Evolutionary conservation across 2,329 filamentous ascomycete genomes (phyloP).

Genomic region (Septoria petroselini): DNA sequence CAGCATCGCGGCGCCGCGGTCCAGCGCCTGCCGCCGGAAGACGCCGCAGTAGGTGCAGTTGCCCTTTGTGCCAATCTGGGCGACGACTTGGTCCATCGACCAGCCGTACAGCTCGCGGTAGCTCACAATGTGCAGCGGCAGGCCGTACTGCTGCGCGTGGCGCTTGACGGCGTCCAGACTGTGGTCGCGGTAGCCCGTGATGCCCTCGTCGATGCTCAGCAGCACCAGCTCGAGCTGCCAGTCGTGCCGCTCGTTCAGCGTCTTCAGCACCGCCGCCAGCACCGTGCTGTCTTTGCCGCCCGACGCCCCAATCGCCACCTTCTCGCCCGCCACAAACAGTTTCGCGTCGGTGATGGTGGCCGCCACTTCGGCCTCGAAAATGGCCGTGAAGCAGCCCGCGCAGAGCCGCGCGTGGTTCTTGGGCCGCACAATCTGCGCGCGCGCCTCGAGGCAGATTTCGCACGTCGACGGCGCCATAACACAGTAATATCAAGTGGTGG

Average conservation of each 20-base stretch:
- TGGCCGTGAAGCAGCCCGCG: slow-evolving; percentile 76
- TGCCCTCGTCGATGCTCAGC: slow-evolving; percentile 93
- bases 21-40: slow-evolving; percentile 88
- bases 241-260: slow-evolving; percentile 81
- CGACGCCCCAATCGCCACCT: slow-evolving; percentile 89
- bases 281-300: slow-evolving; percentile 98
- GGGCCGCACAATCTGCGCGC: slow-evolving; percentile 86
- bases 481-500: no score
- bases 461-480: slow-evolving; percentile 82
- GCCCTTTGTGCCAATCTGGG: slow-evolving; percentile 93
- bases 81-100: slow-evolving; percentile 99
- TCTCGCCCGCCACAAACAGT: slow-evolving; percentile 82
- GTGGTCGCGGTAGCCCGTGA: slow-evolving; percentile 94
- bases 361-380: slow-evolving; percentile 92
- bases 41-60: slow-evolving; percentile 99
- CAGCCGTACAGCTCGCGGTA: slow-evolving; percentile 95
- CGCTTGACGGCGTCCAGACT: slow-evolving; percentile 94
- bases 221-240: slow-evolving; percentile 85
- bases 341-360: slow-evolving; percentile 79
- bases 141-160: slow-evolving; percentile 84
- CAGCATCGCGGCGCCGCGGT: slow-evolving; percentile 83
- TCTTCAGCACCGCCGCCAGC: slow-evolving; percentile 89
- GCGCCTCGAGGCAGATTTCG: slow-evolving; percentile 68
- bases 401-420: slow-evolving; percentile 95
- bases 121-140: slow-evolving; percentile 87